phyloP scores from a whole-genome alignment of 257 asterid species.

The Schizonepeta tenuifolia region DNA sequence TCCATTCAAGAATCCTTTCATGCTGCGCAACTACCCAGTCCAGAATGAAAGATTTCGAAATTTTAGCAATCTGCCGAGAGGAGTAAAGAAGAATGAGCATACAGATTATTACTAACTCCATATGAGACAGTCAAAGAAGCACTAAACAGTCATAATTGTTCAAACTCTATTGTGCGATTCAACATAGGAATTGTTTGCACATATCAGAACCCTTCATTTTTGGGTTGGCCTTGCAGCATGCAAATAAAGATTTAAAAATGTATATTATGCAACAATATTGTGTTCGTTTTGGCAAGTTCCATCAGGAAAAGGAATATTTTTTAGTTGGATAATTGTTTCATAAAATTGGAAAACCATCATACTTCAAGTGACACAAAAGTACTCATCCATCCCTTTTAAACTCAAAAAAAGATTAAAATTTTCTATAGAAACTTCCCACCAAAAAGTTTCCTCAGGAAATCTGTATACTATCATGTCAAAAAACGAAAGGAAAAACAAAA shows the following conservation, averaged over 20 bases:
- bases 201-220: conserved; percentile 19
- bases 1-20: conserved; percentile 88
- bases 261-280: not conserved
- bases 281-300: not conserved
- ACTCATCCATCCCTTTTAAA: conserved; percentile 5
- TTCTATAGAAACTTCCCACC: not conserved
- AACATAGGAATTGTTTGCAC: conserved; percentile 22
- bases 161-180: conserved; percentile 21
- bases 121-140: conserved; percentile 15
- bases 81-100: conserved; percentile 38
- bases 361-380: conserved; percentile 20
- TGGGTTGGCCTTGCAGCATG: conserved; percentile 9
- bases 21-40: conserved; percentile 97
- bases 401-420: not conserved
- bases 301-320: not conserved
- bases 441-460: not conserved
- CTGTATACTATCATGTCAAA: not conserved
- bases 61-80: conserved; percentile 67
- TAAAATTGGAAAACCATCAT: not conserved
- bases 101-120: conserved; percentile 31
- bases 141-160: conserved; percentile 12
- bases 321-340: conserved; percentile 18
- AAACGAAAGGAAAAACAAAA: not conserved
- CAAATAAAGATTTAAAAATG: conserved; percentile 1
- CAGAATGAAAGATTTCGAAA: conserved; percentile 82